A percentile compares a stretch with the other conserved stretches of the same genome.
Conservation (phyloP, 2,329 filamentous ascomycete genomes). For the Beauveria australis region DNA sequence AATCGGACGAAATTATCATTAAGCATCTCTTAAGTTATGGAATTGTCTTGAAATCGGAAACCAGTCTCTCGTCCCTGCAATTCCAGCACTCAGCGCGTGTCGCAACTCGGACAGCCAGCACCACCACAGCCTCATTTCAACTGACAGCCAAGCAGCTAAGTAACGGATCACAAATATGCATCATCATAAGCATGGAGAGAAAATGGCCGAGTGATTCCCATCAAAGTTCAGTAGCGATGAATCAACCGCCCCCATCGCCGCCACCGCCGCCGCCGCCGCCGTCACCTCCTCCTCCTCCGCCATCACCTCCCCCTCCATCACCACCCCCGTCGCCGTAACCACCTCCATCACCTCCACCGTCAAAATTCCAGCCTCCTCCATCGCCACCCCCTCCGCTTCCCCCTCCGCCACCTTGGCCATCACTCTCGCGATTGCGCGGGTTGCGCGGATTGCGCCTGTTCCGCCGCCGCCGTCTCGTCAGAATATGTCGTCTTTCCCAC, state of each 20-base stretch:
- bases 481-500: background rate
- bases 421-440: background rate
- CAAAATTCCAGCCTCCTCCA: conserved; percentile 5
- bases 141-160: background rate
- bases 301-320: background rate
- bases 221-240: background rate
- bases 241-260: background rate
- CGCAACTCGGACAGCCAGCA: background rate
- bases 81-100: background rate
- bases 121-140: background rate
- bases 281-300: background rate
- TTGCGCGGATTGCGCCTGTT: background rate
- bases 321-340: background rate
- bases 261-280: background rate
- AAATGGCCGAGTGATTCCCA: too few species aligned
- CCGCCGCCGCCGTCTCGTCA: background rate
- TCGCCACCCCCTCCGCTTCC: background rate
- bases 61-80: background rate
- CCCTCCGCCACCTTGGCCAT: background rate
- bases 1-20: background rate
- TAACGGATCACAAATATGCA: background rate
- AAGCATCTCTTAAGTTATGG: background rate
- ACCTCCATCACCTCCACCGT: background rate
- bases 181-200: background rate
- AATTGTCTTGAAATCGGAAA: background rate